Evolutionary conservation across 2,329 filamentous ascomycete genomes (phyloP).

Genomic region (Didymosphaeria variabile): DNA sequence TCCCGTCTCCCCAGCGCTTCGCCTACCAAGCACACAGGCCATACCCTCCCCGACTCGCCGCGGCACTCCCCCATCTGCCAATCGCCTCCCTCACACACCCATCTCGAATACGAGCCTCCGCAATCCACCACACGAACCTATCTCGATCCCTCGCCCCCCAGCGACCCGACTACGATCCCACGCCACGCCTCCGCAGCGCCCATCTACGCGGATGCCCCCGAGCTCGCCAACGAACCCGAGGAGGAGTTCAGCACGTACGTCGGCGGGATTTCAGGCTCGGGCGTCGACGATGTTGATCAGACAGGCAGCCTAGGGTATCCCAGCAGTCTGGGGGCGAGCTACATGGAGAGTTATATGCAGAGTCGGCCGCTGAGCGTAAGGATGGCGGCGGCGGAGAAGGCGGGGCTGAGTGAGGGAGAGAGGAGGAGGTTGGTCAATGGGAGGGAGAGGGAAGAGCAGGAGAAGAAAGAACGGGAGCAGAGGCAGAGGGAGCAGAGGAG

Average conservation of each 20-base stretch:
- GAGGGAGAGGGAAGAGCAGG: slow-evolving; percentile 8
- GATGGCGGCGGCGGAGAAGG: slow-evolving; percentile 46
- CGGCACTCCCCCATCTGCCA: slow-evolving; percentile 22
- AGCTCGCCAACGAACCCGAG: slow-evolving; percentile 27
- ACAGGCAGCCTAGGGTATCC: slow-evolving; percentile 48
- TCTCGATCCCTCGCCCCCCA: slow-evolving; percentile 36
- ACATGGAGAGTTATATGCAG: slow-evolving; percentile 50
- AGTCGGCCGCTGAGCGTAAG: slow-evolving; percentile 46
- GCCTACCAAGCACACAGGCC: slow-evolving; percentile 32
- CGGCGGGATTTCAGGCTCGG: slow-evolving; percentile 44
- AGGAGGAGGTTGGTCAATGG: slow-evolving; percentile 28
- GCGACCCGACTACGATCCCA: slow-evolving; percentile 22
- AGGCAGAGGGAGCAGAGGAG: neutral
- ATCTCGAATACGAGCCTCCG: slow-evolving; percentile 29
- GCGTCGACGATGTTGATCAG: slow-evolving; percentile 47
- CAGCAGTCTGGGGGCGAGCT: slow-evolving; percentile 45
- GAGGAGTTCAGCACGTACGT: slow-evolving; percentile 46
- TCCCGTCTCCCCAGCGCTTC: slow-evolving; percentile 32
- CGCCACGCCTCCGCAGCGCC: slow-evolving; percentile 29
- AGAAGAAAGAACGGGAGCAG: slow-evolving; percentile 15
- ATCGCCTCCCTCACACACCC: slow-evolving; percentile 28
- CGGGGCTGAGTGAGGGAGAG: slow-evolving; percentile 35
- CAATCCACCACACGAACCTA: slow-evolving; percentile 31
- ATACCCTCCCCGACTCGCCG: slow-evolving; percentile 24
- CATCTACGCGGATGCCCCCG: slow-evolving; percentile 30